Conservation (phyloP, 1,139 yeast species). For the Hyphopichia pseudoburtonii region DNA sequence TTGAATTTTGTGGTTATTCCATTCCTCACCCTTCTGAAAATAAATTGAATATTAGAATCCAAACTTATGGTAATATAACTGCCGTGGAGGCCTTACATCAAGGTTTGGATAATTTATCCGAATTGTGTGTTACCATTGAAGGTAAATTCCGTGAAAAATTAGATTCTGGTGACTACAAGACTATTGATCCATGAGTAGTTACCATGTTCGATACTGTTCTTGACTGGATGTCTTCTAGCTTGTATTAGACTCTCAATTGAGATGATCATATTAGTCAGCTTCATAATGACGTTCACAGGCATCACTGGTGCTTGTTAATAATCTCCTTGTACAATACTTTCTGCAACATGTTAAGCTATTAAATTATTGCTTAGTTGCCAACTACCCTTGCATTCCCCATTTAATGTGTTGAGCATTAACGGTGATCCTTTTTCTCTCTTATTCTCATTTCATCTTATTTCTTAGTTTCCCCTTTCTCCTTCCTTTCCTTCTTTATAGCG, state of each 20-base stretch:
- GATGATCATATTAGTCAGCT: too few relatives aligned
- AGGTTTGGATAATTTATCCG: constrained; percentile 83
- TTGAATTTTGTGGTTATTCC: constrained; percentile 96
- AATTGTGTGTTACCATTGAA: constrained; percentile 81
- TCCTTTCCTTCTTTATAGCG: neutral
- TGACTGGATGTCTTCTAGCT: too few relatives aligned
- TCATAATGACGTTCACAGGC: too few relatives aligned
- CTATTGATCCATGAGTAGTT: constrained; percentile 47
- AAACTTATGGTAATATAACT: constrained; percentile 85
- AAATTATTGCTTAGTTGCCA: too few relatives aligned
- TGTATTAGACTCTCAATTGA: too few relatives aligned
- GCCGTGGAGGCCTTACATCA: constrained; percentile 93
- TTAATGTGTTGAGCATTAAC: too few relatives aligned
- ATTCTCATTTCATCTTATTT: neutral
- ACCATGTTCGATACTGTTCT: too few relatives aligned
- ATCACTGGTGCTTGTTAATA: too few relatives aligned
- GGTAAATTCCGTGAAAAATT: constrained; percentile 68
- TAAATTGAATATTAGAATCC: constrained; percentile 85
- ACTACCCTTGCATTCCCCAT: too few relatives aligned
- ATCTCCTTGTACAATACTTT: too few relatives aligned
- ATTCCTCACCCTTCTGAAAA: constrained; percentile 99
- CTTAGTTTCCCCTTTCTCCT: neutral
- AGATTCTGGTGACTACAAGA: constrained; percentile 49
- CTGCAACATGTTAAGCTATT: too few relatives aligned
- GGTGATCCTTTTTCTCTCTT: too few relatives aligned